Percentiles rank a stretch among this genome's conserved stretches.
These are phyloP conservation scores for Corymbia citriodora DNA, from an alignment of 441 rosid species.

Conservation along the genomic window DNA sequence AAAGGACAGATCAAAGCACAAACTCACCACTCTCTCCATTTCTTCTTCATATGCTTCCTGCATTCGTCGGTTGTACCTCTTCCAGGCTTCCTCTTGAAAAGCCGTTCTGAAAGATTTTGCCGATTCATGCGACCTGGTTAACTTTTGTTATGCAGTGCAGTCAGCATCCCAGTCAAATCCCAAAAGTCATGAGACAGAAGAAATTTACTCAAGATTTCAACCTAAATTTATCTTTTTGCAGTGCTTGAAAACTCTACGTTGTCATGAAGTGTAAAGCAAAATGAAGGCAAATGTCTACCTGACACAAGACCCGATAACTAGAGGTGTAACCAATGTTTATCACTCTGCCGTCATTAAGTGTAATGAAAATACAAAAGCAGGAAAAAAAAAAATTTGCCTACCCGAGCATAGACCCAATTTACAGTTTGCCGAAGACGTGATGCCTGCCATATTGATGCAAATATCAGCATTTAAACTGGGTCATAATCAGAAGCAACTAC, in stretches of 20 bases:
- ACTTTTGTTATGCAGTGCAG: conserved; percentile 25
- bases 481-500: not conserved
- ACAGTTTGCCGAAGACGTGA: conserved; percentile 71
- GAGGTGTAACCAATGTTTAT: not conserved
- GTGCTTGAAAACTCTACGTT: not conserved
- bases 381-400: conserved; percentile 8
- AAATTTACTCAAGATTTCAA: not conserved
- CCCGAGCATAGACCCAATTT: conserved; percentile 74
- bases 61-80: conserved; percentile 81
- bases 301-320: not conserved
- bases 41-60: conserved; percentile 94
- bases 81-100: conserved; percentile 87
- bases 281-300: not conserved
- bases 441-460: conserved; percentile 55
- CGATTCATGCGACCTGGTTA: conserved; percentile 57
- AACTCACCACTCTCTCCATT: conserved; percentile 93
- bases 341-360: not conserved
- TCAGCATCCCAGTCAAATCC: not conserved
- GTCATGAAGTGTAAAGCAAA: not conserved
- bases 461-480: conserved; percentile 3
- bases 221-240: not conserved
- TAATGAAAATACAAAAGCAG: not conserved
- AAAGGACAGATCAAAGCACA: not conserved
- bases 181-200: not conserved
- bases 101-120: conserved; percentile 64